Conservation (phyloP, 495 filamentous ascomycete genomes). For the Neurospora sp. region DNA sequence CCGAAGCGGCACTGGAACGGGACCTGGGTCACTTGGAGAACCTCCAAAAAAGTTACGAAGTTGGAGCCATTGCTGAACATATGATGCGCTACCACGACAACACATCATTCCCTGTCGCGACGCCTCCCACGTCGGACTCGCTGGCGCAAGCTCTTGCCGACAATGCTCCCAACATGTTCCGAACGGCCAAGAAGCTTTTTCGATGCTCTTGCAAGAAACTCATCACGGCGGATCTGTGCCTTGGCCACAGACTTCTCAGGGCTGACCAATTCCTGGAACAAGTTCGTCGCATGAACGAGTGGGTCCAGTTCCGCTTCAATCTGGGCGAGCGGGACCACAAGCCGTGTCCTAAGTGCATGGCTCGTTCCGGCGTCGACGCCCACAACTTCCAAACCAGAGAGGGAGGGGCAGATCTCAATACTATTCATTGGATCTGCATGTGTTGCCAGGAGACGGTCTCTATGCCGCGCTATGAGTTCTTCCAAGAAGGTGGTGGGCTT, state of each 20-base stretch:
- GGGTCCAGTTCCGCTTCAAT: background rate
- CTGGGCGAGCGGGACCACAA: background rate
- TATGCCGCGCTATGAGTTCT: background rate
- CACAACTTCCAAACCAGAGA: background rate
- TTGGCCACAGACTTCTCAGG: background rate
- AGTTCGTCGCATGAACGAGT: background rate
- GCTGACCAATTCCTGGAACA: background rate
- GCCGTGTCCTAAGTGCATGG: background rate
- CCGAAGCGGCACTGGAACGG: background rate
- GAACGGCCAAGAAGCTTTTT: background rate
- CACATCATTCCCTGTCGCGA: background rate
- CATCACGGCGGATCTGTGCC: background rate
- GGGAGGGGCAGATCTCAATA: background rate
- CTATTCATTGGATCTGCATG: background rate
- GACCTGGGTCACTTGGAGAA: background rate
- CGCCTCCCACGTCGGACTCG: background rate
- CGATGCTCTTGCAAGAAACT: background rate
- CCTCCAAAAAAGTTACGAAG: background rate
- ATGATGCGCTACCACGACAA: background rate
- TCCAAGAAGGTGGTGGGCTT: background rate
- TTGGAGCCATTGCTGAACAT: background rate
- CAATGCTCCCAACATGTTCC: background rate
- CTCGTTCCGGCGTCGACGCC: background rate
- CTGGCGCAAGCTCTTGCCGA: background rate
- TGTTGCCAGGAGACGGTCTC: background rate